These are phyloP conservation scores for Scenedesmus sp. DNA, from an alignment of 163 green algal genomes.

Conservation along the genomic window DNA sequence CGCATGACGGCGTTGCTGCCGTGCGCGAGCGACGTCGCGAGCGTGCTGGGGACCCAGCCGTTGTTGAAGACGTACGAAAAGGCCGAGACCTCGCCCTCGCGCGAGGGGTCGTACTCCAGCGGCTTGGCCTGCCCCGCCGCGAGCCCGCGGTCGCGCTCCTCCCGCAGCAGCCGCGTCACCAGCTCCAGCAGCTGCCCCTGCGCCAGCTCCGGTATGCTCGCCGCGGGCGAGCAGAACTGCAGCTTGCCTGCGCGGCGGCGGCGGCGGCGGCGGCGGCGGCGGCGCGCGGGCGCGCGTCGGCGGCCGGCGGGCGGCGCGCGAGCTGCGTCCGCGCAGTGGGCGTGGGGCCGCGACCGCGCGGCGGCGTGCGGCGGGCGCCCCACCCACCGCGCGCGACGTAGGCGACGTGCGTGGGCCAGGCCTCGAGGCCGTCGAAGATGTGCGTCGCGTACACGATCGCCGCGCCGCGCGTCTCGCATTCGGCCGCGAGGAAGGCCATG, in stretches of 20 bases:
- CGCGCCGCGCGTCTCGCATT: constrained; percentile 84
- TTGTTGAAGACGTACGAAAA: constrained; percentile 85
- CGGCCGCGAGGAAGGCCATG: constrained; percentile 87
- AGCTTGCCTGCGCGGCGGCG: constrained; percentile 36
- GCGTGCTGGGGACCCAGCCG: constrained; percentile 78
- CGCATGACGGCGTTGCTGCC: constrained; percentile 88
- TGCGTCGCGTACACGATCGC: constrained; percentile 98
- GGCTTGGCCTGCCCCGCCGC: constrained; percentile 19
- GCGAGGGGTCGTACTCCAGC: constrained; percentile 58
- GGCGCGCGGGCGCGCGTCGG: too few species aligned
- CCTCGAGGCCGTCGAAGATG: constrained; percentile 98
- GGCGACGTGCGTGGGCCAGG: constrained; percentile 93
- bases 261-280: too few species aligned
- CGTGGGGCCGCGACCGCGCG: neutral
- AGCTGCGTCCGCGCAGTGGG: neutral
- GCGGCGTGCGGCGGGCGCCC: neutral
- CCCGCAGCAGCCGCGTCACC: constrained; percentile 16
- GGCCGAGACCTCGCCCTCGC: constrained; percentile 48
- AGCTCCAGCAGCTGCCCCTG: constrained; percentile 45
- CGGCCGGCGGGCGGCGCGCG: too few species aligned
- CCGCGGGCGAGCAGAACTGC: constrained; percentile 38
- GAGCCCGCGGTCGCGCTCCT: constrained; percentile 18
- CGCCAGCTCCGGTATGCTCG: constrained; percentile 15
- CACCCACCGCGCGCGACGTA: constrained; percentile 79
- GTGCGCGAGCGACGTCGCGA: constrained; percentile 69